Evolutionary conservation across 495 filamentous ascomycete genomes (phyloP), one percentile per base, ranked within the genome.

Genomic region (Penicillium waksmanii): DNA sequence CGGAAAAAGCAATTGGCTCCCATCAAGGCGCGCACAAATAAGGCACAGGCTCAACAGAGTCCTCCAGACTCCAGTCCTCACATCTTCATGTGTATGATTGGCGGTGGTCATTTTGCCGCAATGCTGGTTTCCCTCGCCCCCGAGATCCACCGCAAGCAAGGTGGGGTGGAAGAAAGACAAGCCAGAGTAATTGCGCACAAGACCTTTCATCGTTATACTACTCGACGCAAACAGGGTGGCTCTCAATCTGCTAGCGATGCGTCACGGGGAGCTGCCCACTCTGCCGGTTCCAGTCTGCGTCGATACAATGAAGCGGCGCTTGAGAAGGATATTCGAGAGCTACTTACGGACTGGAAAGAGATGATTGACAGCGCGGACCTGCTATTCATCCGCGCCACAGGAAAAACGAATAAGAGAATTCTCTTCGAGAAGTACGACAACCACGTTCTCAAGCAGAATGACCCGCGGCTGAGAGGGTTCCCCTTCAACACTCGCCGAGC

Each of bases 31-130:
- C 80, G 70, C 27, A 69, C 68, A 50, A 73, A 74, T 18, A 71
- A 76, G 46, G 67, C 68, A 19, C 68, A 73, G 36, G 80, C 82
- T 9, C 84, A 80, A 19, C 81, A 80, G 38, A 72, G 79, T 1
- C 78, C 82, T 0, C 64, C 76, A 10, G 80, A 85, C 27, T 84
- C 89, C 2, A 83, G 84, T 42, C 90, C 91, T 6, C 93, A 97
- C 65, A 84, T 96, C 25, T 97, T 98, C 66, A 84, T 98, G 56
- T 98, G 93, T 72, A 98, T 98, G 95, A 96, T 98, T 55, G 95
- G 95, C 8, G 95, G 95, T 61, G 95, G 95, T 2, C 95, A 98
- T 66, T 98, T 98, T 70, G 95, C 95, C 0, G 96, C 90, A 19
- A 97, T 98, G 93, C 79, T 98, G 34, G 88, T 98, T 18, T 91